Evolutionary conservation across 2,329 filamentous ascomycete species (phyloP).

Genomic region (Verticillium longisporum): DNA sequence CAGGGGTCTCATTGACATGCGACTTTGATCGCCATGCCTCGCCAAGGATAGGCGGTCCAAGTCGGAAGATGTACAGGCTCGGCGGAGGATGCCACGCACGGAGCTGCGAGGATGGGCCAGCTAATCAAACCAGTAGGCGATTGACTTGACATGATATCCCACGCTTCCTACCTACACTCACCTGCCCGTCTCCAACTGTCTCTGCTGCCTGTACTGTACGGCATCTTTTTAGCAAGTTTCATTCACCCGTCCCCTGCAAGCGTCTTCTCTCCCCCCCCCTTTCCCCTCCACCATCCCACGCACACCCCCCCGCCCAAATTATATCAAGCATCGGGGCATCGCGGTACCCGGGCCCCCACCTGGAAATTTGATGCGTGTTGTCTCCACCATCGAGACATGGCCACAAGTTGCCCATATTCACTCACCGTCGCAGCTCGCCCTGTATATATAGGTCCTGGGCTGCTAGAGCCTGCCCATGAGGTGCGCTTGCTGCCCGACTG

Average conservation of each 20-base stretch:
- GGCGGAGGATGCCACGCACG: conserved; percentile 5
- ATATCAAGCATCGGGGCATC: conserved; percentile 36
- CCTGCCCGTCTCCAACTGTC: conserved; percentile 1
- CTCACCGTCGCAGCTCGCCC: conserved; percentile 5
- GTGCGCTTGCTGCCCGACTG: conserved; percentile 11
- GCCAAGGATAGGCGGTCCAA: conserved; percentile 10
- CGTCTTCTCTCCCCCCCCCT: conserved; percentile 1
- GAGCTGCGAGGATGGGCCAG: conserved; percentile 5
- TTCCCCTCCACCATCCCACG: neutral
- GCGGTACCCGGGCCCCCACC: conserved; percentile 24
- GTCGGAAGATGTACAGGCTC: conserved; percentile 4
- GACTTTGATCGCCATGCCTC: conserved; percentile 13
- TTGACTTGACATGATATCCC: conserved; percentile 1
- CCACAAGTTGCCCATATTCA: conserved; percentile 8
- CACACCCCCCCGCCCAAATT: conserved; percentile 25
- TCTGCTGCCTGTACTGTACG: conserved; percentile 1
- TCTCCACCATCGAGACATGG: conserved; percentile 11
- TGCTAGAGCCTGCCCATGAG: neutral
- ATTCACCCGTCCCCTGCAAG: conserved; percentile 12
- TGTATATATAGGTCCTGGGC: conserved; percentile 10
- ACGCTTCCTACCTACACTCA: neutral
- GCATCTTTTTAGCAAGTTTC: conserved; percentile 9
- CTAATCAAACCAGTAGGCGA: conserved; percentile 9
- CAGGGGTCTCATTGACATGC: conserved; percentile 1
- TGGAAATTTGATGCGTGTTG: conserved; percentile 23